Evolutionary conservation across 2,329 filamentous ascomycete genomes (phyloP), one percentile per base, ranked within the genome.

Genomic region (Colletotrichum viniferum): DNA sequence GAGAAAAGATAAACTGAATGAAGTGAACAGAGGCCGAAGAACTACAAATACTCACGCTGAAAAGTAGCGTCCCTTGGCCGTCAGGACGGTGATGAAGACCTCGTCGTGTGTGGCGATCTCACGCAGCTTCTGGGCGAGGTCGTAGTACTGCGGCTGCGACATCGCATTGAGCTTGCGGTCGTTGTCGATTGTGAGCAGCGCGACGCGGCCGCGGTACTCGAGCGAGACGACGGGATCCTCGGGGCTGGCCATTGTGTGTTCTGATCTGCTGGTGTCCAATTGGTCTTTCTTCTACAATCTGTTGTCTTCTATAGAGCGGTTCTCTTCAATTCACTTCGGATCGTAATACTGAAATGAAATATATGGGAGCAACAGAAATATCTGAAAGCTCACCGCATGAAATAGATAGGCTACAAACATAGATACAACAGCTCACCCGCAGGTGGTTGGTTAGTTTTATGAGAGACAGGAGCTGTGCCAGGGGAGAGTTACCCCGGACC

Each of bases 21-120:
- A n/a, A n/a, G n/a, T n/a, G n/a, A n/a, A n/a, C n/a, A n/a, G n/a
- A n/a, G n/a, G n/a, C n/a, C n/a, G n/a, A n/a, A n/a, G n/a, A n/a
- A n/a, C n/a, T n/a, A n/a, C n/a, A n/a, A n/a, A n/a, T n/a, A n/a
- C 91, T 80, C 90, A 98, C 95, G 96, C 96, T 12, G 96, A 98
- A 87, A 98, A 98, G 82, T 87, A 93, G 9, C 91, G 89, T n/a
- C 96, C 96, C 74, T 92, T 96, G 80, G 92, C 97, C 0, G 95
- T 95, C 5, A 98, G 82, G 13, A 98, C 88, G 4, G 96, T 98
- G 79, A 98, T 92, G 81, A 90, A 94, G 75, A 98, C 92, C 78
- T 98, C 94, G 76, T 96, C 92, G 77, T 92, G 92, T 10, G 87
- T 89, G 18, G 95, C 96, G 64, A 98, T 89, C 82, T 98, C 93